phyloP scores from a whole-genome alignment of 768 basidiomycete genomes.

The Boletus bicolor region DNA sequence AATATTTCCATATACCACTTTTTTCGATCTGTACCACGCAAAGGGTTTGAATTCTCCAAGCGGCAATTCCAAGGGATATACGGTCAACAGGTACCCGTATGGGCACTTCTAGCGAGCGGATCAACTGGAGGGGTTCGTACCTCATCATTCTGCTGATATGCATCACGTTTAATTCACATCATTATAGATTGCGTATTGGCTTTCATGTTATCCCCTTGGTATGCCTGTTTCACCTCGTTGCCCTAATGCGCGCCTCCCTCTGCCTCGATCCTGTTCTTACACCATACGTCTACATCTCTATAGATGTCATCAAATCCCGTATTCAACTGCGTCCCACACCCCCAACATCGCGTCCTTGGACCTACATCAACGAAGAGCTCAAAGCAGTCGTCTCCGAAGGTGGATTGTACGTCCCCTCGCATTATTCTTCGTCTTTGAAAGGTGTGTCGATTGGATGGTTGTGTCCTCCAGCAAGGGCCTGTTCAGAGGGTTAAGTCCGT shows the following conservation, averaged over 20 bases:
- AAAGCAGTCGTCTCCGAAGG: slow-evolving; percentile 62
- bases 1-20: not conserved
- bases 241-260: not conserved
- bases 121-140: slow-evolving; percentile 74
- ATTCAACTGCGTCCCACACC: slow-evolving; percentile 77
- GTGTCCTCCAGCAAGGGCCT: slow-evolving; percentile 45
- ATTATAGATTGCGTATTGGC: slow-evolving; percentile 59
- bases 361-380: slow-evolving; percentile 76
- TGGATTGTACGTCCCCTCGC: slow-evolving; percentile 54
- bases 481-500: slow-evolving; percentile 74
- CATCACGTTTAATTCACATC: not conserved
- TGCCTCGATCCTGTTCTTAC: not conserved
- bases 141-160: not conserved
- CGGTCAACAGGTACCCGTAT: slow-evolving; percentile 71
- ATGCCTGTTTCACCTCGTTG: slow-evolving; percentile 1
- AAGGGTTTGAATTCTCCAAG: slow-evolving; percentile 89
- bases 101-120: slow-evolving; percentile 81
- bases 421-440: not conserved
- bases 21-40: not conserved
- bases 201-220: slow-evolving; percentile 89
- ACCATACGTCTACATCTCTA: no score
- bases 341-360: slow-evolving; percentile 67
- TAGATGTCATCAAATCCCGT: slow-evolving; percentile 90
- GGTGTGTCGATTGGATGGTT: not conserved
- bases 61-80: slow-evolving; percentile 64